Evolutionary conservation across 2,329 filamentous ascomycete genomes (phyloP), one percentile per base, ranked within the genome.

Genomic region (Botryotinia convoluta): DNA sequence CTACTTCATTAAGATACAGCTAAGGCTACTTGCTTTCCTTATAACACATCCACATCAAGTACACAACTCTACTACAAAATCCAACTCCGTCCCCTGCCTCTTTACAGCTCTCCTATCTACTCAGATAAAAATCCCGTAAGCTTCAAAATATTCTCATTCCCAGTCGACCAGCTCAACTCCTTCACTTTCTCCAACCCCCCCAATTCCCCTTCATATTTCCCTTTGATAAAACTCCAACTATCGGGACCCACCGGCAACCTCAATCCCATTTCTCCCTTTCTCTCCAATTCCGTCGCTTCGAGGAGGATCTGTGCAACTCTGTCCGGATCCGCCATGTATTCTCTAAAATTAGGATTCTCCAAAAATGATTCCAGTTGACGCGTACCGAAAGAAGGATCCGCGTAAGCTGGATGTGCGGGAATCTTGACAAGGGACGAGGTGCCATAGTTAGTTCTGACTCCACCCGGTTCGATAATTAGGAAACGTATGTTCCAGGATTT

Each of bases 391-490:
- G 81, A 80, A 3, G 75, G 68, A 4, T 76, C 75, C 20, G 57
- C 29, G n/a, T 78, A 78, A 4, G 75, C 77, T 26, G 74, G 75
- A 67, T 77, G 76, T 20, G 63, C 65, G 4, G 67, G 67, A 14
- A 32, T 29, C 59, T 45, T 20, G 51, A 72, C 29, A n/a, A 39
- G 29, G 18, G 60, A 37, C 14, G 65, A 22, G 3, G 35, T 60
- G 5, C 63, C 59, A 64, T 75, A 84, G 32, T 83, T 81, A 0
- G 83, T 84, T 68, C 78, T 80, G 42, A 84, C 82, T 12, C 80
- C 82, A n/a, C 82, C 82, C 0, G 83, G 83, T 72, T 84, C 82
- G 4, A 83, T 71, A 0, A 83, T 81, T 0, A 79, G 81, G 0
- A 84, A 77, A 44, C 81, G 82, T 75, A 85, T 83, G 0, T 83